Evolutionary conservation across 768 basidiomycete species (phyloP).

Genomic region (Sutorius australiensis): DNA sequence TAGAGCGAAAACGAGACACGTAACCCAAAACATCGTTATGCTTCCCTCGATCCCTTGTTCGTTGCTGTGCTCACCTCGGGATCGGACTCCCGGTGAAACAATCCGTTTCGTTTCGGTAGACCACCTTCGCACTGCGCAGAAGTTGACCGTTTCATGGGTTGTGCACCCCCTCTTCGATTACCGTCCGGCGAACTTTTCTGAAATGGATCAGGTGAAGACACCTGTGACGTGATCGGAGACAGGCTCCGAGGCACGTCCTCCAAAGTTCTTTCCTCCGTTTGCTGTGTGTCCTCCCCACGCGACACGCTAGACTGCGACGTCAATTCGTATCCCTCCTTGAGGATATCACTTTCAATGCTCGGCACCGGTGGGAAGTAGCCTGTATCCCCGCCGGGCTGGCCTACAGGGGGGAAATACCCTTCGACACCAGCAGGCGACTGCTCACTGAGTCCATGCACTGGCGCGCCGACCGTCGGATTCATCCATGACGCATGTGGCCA

Average conservation of each 20-base stretch:
- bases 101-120: conserved; percentile 23
- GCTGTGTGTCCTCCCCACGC: not conserved
- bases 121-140: conserved; percentile 29
- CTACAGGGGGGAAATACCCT: conserved; percentile 45
- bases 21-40: conserved; percentile 13
- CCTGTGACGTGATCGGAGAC: conserved; percentile 4
- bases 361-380: conserved; percentile 45
- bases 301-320: not conserved
- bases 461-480: conserved; percentile 63
- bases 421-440: conserved; percentile 13
- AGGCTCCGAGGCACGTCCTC: conserved; percentile 7
- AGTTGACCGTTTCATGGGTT: conserved; percentile 27
- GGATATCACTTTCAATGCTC: conserved; percentile 35
- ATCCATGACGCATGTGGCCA: conserved; percentile 58
- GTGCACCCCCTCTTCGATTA: conserved; percentile 13
- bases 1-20: conserved; percentile 8
- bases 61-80: conserved; percentile 24
- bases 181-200: conserved; percentile 13
- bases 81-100: conserved; percentile 30
- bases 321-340: conserved; percentile 24
- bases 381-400: conserved; percentile 17
- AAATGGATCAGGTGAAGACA: conserved; percentile 5
- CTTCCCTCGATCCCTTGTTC: conserved; percentile 25
- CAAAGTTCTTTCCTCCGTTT: conserved; percentile 4
- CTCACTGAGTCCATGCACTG: conserved; percentile 34